Evolutionary conservation across 2,329 filamentous ascomycete genomes (phyloP), one percentile per base, ranked within the genome.

Genomic region (Acrocalymma vagum): DNA sequence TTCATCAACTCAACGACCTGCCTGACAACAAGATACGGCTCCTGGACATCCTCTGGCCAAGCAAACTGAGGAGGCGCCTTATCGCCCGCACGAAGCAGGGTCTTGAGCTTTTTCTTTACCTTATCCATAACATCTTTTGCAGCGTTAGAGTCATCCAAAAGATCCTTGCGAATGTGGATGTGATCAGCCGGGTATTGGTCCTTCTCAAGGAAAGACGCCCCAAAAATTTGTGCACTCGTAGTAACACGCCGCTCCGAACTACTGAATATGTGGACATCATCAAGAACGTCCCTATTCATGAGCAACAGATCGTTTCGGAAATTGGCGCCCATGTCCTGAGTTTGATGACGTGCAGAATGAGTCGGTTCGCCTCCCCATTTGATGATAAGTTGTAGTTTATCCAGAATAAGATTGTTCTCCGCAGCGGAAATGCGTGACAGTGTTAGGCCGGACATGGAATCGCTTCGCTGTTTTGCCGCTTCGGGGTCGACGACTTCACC

Each of bases 71-170:
- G 85, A 8, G 94, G 94, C 1, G 93, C 89, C 62, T 94, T 88
- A 48, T 91, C 90, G n/a, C 93, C 94, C 69, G 96, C 89, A 20
- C 94, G 85, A 42, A 99, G 73, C 14, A 99, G 79, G 1, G 90
- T 86, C 74, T 99, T 99, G 18, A 99, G 81, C 83, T 95, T 96
- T 82, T 99, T 99, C 80, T 99, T 99, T 40, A 99, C 94, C 72
- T 96, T 96, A 73, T 99, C 95, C 88, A 96, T 99, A 63, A 96
- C 91, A 67, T 99, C 94, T 69, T 99, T 99, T 42, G 94, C 94
- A 4, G 94, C 94, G 69, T 99, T 99, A 0, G 92, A 97, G 66
- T 99, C 94, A 67, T 99, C 94, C 3, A 99, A 76, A 6, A 99
- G 80, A 70, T 97, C 92, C 67, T 99, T 99, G 37, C 94, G 86